phyloP scores from a whole-genome alignment of 1,284 basidiomycete species.

The Marasmius fiardii region DNA sequence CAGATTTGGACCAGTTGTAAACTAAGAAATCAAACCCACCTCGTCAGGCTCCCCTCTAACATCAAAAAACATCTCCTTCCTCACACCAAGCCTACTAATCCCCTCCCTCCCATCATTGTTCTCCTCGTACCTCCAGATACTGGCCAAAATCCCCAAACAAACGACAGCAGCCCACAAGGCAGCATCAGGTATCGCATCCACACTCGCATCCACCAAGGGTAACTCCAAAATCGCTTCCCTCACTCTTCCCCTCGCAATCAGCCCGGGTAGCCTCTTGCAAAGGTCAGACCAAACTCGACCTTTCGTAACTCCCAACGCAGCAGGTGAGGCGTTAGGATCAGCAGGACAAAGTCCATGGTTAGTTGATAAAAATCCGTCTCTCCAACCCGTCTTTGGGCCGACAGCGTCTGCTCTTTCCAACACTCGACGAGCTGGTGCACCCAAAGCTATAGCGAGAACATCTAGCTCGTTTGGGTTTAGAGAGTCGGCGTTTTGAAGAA shows the following conservation, averaged over 20 bases:
- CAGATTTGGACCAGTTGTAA: neutral
- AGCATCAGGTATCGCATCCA: constrained; percentile 8
- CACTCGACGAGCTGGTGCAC: constrained; percentile 10
- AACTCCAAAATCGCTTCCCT: constrained; percentile 11
- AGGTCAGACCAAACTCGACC: constrained; percentile 12
- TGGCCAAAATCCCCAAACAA: constrained; percentile 13
- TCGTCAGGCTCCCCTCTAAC: constrained; percentile 12
- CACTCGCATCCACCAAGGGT: constrained; percentile 6
- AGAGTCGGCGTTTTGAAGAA: constrained; percentile 11
- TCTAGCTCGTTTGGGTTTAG: constrained; percentile 12
- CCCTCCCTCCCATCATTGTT: constrained; percentile 13
- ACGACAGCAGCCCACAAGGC: constrained; percentile 13
- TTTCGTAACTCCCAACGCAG: constrained; percentile 6
- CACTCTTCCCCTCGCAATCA: constrained; percentile 12
- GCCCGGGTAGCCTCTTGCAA: constrained; percentile 9
- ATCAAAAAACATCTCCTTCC: constrained; percentile 6
- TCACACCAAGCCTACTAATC: constrained; percentile 2
- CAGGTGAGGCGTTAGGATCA: constrained; percentile 11
- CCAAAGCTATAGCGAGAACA: constrained; percentile 11
- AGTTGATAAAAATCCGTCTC: constrained; percentile 12
- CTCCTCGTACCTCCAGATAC: constrained; percentile 14
- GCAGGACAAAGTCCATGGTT: constrained; percentile 10
- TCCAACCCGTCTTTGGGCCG: constrained; percentile 10
- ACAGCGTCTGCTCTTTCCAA: constrained; percentile 8
- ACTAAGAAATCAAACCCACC: neutral